Base-by-base conservation (phyloP, 2,329 filamentous ascomycete species). In the Trichoderma atroviride region DNA sequence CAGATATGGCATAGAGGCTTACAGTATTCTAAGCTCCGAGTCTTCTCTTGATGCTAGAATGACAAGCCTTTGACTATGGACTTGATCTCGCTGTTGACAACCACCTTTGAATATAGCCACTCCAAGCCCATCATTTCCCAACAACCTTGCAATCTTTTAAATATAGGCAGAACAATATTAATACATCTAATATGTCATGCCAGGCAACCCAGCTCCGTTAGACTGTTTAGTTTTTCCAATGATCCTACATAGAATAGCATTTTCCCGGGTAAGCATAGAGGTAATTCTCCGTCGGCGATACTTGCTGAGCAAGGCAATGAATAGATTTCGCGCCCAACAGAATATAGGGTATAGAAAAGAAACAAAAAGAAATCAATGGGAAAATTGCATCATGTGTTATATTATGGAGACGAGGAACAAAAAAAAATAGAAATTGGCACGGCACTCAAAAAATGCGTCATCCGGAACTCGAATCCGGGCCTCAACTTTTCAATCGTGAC, bases 381-480 rank as follows among this genome's bases (percentile, higher is more conserved):
- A 37, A 10, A 19, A 24, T 22, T 5, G 9, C 13, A 10, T 35
- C 1, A 7, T 5, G 4, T 1, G 14, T 3, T 27, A 4, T 7
- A 5, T 16, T 10, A 1, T 50, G 22, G 47, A 50, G 9, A 50
- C n/a, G n/a, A 22, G 19, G 4, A 16, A 50, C 1, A 22, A 11
- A 24, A 50, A 50, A 50, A 50, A 10, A 4, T n/a, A 33, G 16
- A 14, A n/a, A 9, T 10, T 33, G 35, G 19, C 5, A 31, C n/a
- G 10, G 24, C 5, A 57, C 11, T 2, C 58, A 68, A 69, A 69
- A 69, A 57, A 56, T 69, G 66, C 66, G 66, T 69, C 66, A 69
- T 69, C 66, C 66, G 66, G 66, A 69, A 69, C 66, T 69, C 66
- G 66, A 69, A 69, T 69, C 66, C 66, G 66, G 66, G 66, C 66